A percentile compares a stretch with the other conserved stretches of the same genome.
phyloP scores from a whole-genome alignment of 306 rosid genomes.

The Prunus mongolica region DNA sequence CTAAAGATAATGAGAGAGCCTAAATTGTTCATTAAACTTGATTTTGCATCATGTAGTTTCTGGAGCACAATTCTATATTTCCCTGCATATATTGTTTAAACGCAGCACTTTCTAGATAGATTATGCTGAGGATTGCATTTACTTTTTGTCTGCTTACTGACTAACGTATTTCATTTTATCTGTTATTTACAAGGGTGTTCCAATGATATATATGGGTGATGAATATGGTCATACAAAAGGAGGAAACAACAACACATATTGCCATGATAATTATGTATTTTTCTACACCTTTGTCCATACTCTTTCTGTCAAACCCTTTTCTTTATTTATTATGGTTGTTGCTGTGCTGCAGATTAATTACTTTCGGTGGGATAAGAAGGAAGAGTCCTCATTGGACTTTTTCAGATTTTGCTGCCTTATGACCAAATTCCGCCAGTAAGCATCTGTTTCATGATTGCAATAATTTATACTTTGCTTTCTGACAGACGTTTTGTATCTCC shows the following conservation, averaged over 20 bases:
- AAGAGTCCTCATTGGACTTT: constrained; percentile 65
- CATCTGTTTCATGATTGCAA: background rate
- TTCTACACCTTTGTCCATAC: constrained; percentile 25
- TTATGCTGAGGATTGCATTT: background rate
- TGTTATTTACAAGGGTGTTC: constrained; percentile 70
- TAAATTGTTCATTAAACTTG: background rate
- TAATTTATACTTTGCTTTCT: constrained; percentile 4
- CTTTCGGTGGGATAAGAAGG: constrained; percentile 90
- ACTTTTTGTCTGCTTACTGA: constrained; percentile 7
- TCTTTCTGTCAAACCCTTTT: constrained; percentile 11
- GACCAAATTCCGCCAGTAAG: constrained; percentile 75
- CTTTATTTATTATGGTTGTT: constrained; percentile 12
- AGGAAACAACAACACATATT: constrained; percentile 95
- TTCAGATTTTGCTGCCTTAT: constrained; percentile 81
- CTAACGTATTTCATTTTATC: constrained; percentile 10
- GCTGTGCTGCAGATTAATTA: constrained; percentile 67
- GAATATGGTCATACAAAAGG: constrained; percentile 98
- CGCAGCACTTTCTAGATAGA: constrained; percentile 1
- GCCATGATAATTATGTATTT: constrained; percentile 87
- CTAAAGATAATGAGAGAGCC: background rate
- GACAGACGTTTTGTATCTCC: background rate
- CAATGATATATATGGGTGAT: constrained; percentile 93
- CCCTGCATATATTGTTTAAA: background rate
- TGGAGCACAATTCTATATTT: background rate
- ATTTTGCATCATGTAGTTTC: background rate